These are phyloP conservation scores for Tricholoma hemisulphureum DNA, from an alignment of 768 basidiomycete species.

Conservation along the genomic window DNA sequence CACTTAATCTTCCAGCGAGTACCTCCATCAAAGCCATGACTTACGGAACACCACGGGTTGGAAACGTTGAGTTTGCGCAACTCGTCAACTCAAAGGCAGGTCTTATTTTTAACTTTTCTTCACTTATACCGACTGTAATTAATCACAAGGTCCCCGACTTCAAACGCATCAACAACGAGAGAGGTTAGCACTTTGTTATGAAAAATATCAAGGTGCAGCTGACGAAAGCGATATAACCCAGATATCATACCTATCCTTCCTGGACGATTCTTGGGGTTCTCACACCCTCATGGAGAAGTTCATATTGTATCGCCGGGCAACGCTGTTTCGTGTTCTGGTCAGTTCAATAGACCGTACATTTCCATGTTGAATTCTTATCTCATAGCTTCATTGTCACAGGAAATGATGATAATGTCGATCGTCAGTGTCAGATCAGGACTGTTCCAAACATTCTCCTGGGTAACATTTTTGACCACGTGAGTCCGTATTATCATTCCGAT, in stretches of 20 bases:
- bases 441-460: slow-evolving; percentile 55
- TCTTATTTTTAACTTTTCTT: slow-evolving; percentile 38
- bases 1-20: slow-evolving; percentile 41
- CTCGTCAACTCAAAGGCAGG: slow-evolving; percentile 45
- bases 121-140: slow-evolving; percentile 35
- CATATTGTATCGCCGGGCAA: slow-evolving; percentile 45
- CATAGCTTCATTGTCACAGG: slow-evolving; percentile 25
- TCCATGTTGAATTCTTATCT: background rate
- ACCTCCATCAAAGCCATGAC: slow-evolving; percentile 42
- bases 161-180: slow-evolving; percentile 38
- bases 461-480: slow-evolving; percentile 51
- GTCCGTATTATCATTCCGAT: slow-evolving; percentile 6
- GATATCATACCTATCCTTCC: slow-evolving; percentile 1
- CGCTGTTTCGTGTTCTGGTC: slow-evolving; percentile 39
- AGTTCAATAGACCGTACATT: slow-evolving; percentile 1
- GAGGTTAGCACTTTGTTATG: slow-evolving; percentile 17
- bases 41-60: slow-evolving; percentile 52
- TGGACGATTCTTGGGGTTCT: slow-evolving; percentile 39
- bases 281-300: slow-evolving; percentile 53
- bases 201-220: background rate
- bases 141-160: background rate
- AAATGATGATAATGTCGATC: slow-evolving; percentile 53
- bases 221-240: background rate
- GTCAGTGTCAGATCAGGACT: slow-evolving; percentile 50
- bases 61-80: slow-evolving; percentile 46